Conservation (phyloP, 2,329 filamentous ascomycete genomes). For the Nakataea oryzae region DNA sequence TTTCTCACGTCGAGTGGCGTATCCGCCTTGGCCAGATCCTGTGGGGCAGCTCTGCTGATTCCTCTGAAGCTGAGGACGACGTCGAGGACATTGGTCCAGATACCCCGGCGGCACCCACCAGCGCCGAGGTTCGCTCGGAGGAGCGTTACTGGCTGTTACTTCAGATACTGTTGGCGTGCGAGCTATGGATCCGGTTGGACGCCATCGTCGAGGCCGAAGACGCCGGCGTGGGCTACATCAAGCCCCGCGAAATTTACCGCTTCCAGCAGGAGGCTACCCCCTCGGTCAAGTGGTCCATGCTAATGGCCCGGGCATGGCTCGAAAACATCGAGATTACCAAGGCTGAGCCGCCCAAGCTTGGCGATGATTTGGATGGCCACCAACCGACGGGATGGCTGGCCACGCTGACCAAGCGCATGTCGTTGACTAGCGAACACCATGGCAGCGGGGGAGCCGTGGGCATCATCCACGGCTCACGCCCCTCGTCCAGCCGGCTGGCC, state of each 20-base stretch:
- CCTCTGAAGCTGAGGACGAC: slow-evolving; percentile 30
- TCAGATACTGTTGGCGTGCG: slow-evolving; percentile 54
- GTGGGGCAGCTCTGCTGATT: slow-evolving; percentile 36
- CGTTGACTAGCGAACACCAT: slow-evolving; percentile 24
- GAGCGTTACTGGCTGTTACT: slow-evolving; percentile 59
- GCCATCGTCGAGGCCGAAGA: slow-evolving; percentile 51
- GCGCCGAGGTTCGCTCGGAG: slow-evolving; percentile 40
- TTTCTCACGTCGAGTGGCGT: slow-evolving; percentile 65
- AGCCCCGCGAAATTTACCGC: slow-evolving; percentile 44
- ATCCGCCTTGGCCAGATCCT: slow-evolving; percentile 63
- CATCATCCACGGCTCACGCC: slow-evolving; percentile 12
- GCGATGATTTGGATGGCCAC: slow-evolving; percentile 20
- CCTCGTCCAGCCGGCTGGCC: slow-evolving; percentile 9
- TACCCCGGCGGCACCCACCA: slow-evolving; percentile 29
- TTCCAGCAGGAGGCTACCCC: slow-evolving; percentile 52
- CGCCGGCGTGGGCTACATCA: slow-evolving; percentile 37
- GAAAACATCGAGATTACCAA: slow-evolving; percentile 53
- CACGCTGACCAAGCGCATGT: slow-evolving; percentile 43
- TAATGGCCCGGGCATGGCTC: slow-evolving; percentile 56
- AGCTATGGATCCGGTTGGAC: slow-evolving; percentile 55
- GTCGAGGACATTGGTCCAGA: slow-evolving; percentile 42
- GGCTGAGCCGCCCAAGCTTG: slow-evolving; percentile 18
- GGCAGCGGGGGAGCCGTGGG: slow-evolving; percentile 24
- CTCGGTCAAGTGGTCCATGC: slow-evolving; percentile 57
- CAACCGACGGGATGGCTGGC: slow-evolving; percentile 40